These are phyloP conservation scores for Cicer chorassanicum DNA, from an alignment of 306 rosid genomes.

Conservation along the genomic window DNA sequence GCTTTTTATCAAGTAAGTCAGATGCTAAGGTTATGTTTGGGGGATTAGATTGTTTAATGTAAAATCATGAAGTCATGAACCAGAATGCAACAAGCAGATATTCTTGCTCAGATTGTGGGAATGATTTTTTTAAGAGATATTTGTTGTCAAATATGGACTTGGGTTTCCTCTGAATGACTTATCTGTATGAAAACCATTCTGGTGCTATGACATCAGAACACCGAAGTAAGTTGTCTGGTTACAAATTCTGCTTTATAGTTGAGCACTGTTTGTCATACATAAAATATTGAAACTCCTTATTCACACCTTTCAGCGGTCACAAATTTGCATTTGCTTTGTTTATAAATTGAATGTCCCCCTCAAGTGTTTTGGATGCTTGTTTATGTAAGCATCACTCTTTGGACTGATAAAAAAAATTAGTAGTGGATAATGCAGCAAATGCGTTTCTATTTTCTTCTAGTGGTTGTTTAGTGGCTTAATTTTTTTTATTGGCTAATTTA, in stretches of 20 bases:
- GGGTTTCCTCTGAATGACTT: constrained; percentile 58
- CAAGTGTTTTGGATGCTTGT: constrained; percentile 14
- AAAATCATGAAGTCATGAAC: constrained; percentile 45
- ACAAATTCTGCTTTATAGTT: constrained; percentile 24
- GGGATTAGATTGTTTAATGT: constrained; percentile 41
- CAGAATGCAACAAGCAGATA: constrained; percentile 45
- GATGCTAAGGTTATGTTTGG: constrained; percentile 42
- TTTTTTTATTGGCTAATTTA: background rate
- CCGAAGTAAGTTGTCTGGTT: constrained; percentile 64
- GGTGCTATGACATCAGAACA: constrained; percentile 50
- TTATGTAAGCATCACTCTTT: constrained; percentile 19
- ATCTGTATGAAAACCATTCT: constrained; percentile 57
- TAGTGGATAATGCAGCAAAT: background rate
- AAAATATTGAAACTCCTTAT: constrained; percentile 31
- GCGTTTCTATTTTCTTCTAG: constrained; percentile 25
- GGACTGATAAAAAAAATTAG: background rate
- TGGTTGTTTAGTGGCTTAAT: background rate
- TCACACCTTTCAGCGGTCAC: constrained; percentile 16
- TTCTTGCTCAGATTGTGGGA: constrained; percentile 53
- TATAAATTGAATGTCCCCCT: constrained; percentile 9
- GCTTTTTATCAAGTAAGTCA: constrained; percentile 43
- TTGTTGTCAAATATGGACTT: constrained; percentile 54
- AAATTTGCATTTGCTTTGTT: constrained; percentile 1
- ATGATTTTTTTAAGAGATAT: constrained; percentile 47
- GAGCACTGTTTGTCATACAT: constrained; percentile 19